Evolutionary conservation across 768 basidiomycete species (phyloP).

Genomic region (Boletales sp.): DNA sequence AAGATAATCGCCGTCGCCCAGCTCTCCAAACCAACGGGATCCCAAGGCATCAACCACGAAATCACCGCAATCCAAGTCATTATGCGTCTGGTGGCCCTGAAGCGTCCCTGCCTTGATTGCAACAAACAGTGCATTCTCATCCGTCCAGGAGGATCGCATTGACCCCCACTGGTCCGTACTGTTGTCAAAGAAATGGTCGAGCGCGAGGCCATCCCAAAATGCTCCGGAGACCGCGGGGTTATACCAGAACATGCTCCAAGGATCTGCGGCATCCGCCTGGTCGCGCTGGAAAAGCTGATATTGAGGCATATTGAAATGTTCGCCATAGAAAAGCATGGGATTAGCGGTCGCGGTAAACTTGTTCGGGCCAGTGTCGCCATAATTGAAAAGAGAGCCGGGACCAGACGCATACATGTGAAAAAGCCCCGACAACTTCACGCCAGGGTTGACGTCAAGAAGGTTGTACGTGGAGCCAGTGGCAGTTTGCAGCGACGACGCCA

Average conservation of each 20-base stretch:
- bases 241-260: slow-evolving; percentile 94
- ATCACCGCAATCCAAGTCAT: slow-evolving; percentile 91
- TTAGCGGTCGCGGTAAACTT: slow-evolving; percentile 96
- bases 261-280: slow-evolving; percentile 74
- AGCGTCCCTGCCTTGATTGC: slow-evolving; percentile 85
- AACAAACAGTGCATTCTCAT: slow-evolving; percentile 75
- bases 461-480: slow-evolving; percentile 85
- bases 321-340: slow-evolving; percentile 73
- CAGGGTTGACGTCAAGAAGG: slow-evolving; percentile 67
- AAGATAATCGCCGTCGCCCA: slow-evolving; percentile 85
- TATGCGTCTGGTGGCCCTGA: slow-evolving; percentile 88
- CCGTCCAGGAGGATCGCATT: slow-evolving; percentile 92
- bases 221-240: slow-evolving; percentile 78
- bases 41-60: slow-evolving; percentile 95
- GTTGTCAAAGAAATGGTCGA: slow-evolving; percentile 82
- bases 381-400: slow-evolving; percentile 79
- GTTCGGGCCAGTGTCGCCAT: slow-evolving; percentile 69
- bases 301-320: slow-evolving; percentile 62
- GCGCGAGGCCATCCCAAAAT: slow-evolving; percentile 82
- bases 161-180: slow-evolving; percentile 79
- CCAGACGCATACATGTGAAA: slow-evolving; percentile 91
- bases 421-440: slow-evolving; percentile 65
- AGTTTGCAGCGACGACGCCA: slow-evolving; percentile 74
- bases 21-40: slow-evolving; percentile 91
- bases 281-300: slow-evolving; percentile 92